phyloP scores from a whole-genome alignment of 352 stramenopile genomes.

The Globisporangium heterothallicum region DNA sequence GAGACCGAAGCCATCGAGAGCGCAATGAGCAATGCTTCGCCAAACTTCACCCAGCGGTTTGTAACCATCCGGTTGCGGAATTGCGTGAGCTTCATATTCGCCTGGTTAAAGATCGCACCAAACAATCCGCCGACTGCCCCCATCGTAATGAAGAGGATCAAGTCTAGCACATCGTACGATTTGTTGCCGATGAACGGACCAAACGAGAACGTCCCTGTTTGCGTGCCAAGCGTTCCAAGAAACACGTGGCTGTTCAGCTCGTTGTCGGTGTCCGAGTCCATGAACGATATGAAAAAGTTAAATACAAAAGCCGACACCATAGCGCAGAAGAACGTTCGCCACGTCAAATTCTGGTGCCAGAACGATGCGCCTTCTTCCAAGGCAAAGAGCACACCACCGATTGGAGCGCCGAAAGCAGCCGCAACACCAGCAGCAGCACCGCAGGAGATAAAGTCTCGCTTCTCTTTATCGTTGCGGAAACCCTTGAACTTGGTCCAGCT shows the following conservation, averaged over 20 bases:
- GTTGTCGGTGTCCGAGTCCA: constrained; percentile 38
- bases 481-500: constrained; percentile 88
- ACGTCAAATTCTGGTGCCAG: constrained; percentile 98
- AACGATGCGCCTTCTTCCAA: constrained; percentile 98
- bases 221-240: constrained; percentile 65
- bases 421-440: constrained; percentile 96
- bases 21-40: constrained; percentile 59
- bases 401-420: constrained; percentile 96
- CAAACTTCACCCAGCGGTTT: constrained; percentile 60
- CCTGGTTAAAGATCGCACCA: constrained; percentile 94
- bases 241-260: constrained; percentile 40
- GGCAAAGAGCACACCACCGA: constrained; percentile 97
- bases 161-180: constrained; percentile 92
- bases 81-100: constrained; percentile 92
- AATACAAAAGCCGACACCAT: constrained; percentile 89
- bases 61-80: constrained; percentile 60
- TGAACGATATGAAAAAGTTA: constrained; percentile 83
- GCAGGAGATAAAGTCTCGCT: constrained; percentile 97
- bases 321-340: constrained; percentile 96
- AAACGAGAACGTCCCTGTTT: constrained; percentile 84
- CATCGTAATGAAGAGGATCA: constrained; percentile 95
- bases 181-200: constrained; percentile 87
- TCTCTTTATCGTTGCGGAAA: constrained; percentile 94
- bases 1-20: constrained; percentile 55
- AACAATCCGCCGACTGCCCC: constrained; percentile 96